Evolutionary conservation across 192 early-diverging fungal genomes (phyloP).

Genomic region (Linnemannia elongata): DNA sequence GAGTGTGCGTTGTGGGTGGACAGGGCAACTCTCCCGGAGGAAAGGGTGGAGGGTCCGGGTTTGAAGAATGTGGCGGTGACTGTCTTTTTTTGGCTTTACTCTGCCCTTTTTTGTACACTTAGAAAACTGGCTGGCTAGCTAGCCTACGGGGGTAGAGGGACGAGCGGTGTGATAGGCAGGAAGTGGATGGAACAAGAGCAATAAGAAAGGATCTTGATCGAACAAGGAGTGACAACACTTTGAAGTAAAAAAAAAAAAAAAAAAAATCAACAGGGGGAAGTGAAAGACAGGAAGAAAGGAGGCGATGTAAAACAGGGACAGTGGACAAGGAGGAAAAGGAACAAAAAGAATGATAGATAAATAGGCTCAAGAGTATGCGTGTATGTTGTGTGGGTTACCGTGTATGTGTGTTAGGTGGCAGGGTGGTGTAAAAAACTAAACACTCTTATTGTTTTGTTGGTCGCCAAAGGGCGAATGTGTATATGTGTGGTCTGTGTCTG

Average conservation of each 20-base stretch:
- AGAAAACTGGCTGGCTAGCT: not conserved
- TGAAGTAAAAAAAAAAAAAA: not conserved
- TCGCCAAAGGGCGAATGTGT: not conserved
- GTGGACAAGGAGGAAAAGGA: not conserved
- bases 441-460: not conserved
- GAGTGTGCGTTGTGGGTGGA: not conserved
- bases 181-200: slow-evolving; percentile 7
- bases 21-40: not conserved
- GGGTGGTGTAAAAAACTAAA: not conserved
- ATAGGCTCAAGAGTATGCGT: not conserved
- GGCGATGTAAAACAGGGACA: not conserved
- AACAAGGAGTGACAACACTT: not conserved
- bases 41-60: not conserved
- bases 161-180: not conserved
- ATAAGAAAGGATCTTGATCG: not conserved
- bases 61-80: not conserved
- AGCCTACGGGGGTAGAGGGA: not conserved
- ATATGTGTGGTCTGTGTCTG: not conserved
- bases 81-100: not conserved
- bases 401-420: not conserved
- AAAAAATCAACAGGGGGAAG: not conserved
- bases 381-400: not conserved
- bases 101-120: not conserved
- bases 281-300: not conserved
- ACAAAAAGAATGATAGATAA: not conserved